Percentiles rank a stretch among this genome's conserved stretches.
Conservation (phyloP, 495 filamentous ascomycete genomes). For the Penicillium waksmanii region DNA sequence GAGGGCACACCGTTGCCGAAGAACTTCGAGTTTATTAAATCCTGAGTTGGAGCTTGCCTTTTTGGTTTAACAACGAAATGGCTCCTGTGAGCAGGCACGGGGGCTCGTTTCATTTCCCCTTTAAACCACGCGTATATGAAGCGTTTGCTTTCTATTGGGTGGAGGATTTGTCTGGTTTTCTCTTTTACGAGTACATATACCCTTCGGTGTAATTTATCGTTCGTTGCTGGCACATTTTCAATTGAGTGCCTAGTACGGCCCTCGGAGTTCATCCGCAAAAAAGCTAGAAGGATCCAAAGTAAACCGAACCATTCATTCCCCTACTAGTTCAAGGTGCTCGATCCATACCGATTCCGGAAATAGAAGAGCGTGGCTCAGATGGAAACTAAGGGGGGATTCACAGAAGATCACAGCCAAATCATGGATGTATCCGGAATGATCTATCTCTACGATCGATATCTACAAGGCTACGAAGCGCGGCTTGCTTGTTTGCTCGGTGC, state of each 20-base stretch:
- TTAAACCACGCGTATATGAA: neutral
- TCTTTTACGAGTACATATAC: neutral
- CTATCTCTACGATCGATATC: neutral
- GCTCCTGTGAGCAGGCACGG: too few relatives aligned
- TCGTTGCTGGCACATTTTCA: neutral
- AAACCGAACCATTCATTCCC: too few relatives aligned
- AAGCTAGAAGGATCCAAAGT: too few relatives aligned
- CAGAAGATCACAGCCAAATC: too few relatives aligned
- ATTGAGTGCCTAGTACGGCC: neutral
- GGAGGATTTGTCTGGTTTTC: neutral
- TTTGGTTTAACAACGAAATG: neutral
- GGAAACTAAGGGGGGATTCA: too few relatives aligned
- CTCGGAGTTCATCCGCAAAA: neutral
- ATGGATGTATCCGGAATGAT: neutral
- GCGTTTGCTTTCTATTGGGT: neutral
- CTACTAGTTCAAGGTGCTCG: too few relatives aligned
- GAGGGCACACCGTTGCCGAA: neutral
- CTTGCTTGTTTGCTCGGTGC: neutral
- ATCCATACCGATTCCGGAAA: too few relatives aligned
- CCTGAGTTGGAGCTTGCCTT: neutral
- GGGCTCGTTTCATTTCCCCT: too few relatives aligned
- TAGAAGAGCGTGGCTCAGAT: too few relatives aligned
- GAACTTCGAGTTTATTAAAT: neutral
- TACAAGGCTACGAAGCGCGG: constrained; percentile 1
- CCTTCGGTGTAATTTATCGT: neutral